phyloP scores from a whole-genome alignment of 805 yeast genomes.

The Barnettozyma sucrosica region DNA sequence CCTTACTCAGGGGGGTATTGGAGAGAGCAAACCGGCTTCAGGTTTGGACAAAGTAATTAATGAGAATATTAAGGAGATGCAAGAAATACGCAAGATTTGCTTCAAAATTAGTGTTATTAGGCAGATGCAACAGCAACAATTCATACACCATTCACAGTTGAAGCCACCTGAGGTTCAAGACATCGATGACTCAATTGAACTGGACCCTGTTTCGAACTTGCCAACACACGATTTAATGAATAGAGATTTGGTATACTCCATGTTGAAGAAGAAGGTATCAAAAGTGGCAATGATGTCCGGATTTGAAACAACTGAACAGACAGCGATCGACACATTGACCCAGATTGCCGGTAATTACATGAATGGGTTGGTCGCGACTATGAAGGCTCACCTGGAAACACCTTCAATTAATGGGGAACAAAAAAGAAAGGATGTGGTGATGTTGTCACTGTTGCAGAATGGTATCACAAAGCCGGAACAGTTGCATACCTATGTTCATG shows the following conservation, averaged over 20 bases:
- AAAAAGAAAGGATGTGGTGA: constrained; percentile 42
- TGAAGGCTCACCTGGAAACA: constrained; percentile 69
- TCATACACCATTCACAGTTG: constrained; percentile 67
- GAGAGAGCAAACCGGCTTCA: constrained; percentile 37
- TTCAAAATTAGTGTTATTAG: constrained; percentile 83
- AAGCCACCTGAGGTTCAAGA: constrained; percentile 61
- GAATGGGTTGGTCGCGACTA: constrained; percentile 63
- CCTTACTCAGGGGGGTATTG: constrained; percentile 27
- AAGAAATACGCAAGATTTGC: constrained; percentile 81
- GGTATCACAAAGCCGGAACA: constrained; percentile 80
- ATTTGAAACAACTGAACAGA: constrained; percentile 74
- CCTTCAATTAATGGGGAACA: constrained; percentile 30
- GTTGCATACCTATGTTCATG: constrained; percentile 66
- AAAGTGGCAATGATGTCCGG: constrained; percentile 89
- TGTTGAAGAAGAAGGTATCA: constrained; percentile 63
- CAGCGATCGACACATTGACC: constrained; percentile 72
- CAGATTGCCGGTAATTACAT: constrained; percentile 80
- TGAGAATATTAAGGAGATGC: constrained; percentile 71
- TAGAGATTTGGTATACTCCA: constrained; percentile 55
- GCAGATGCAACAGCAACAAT: constrained; percentile 82
- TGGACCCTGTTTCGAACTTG: constrained; percentile 78
- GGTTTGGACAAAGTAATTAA: constrained; percentile 60
- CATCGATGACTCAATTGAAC: constrained; percentile 55
- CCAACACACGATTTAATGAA: constrained; percentile 59
- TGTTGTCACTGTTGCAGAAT: constrained; percentile 69